Evolutionary conservation across 2,329 filamentous ascomycete genomes (phyloP).

Genomic region (Colletotrichum gloeosporioides): DNA sequence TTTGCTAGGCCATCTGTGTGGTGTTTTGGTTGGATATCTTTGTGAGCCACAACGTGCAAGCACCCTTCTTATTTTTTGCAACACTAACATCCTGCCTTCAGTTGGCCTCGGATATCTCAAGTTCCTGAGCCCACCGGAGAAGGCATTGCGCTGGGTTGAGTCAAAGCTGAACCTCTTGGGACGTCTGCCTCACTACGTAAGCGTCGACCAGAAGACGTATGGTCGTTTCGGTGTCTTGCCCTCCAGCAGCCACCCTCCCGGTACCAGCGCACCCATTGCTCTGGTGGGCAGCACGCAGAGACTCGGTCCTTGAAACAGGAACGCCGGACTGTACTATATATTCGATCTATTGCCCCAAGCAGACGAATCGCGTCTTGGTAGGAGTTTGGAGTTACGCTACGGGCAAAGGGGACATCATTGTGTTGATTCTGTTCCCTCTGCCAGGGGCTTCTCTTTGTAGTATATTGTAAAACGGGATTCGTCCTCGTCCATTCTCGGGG

Average conservation of each 20-base stretch:
- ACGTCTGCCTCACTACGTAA: conserved; percentile 88
- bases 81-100: conserved; percentile 34
- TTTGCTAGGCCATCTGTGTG: conserved; percentile 85
- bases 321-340: background rate
- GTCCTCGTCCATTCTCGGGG: background rate
- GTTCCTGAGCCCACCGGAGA: conserved; percentile 88
- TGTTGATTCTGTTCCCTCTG: background rate
- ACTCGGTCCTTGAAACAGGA: conserved; percentile 64
- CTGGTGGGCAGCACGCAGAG: conserved; percentile 71
- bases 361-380: background rate
- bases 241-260: conserved; percentile 45
- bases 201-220: conserved; percentile 94
- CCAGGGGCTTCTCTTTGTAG: background rate
- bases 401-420: background rate
- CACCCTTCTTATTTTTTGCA: background rate
- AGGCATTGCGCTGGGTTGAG: conserved; percentile 86
- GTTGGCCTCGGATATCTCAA: conserved; percentile 89
- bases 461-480: background rate
- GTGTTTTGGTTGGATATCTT: conserved; percentile 82
- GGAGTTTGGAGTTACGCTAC: conserved; percentile 14
- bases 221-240: conserved; percentile 91
- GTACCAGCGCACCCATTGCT: conserved; percentile 57
- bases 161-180: conserved; percentile 84
- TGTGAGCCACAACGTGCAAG: conserved; percentile 56
- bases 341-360: background rate